Percentiles rank a stretch among this genome's conserved stretches.
Evolutionary conservation across 2,329 filamentous ascomycete species (phyloP).

Genomic region (Xylariaceae sp.): DNA sequence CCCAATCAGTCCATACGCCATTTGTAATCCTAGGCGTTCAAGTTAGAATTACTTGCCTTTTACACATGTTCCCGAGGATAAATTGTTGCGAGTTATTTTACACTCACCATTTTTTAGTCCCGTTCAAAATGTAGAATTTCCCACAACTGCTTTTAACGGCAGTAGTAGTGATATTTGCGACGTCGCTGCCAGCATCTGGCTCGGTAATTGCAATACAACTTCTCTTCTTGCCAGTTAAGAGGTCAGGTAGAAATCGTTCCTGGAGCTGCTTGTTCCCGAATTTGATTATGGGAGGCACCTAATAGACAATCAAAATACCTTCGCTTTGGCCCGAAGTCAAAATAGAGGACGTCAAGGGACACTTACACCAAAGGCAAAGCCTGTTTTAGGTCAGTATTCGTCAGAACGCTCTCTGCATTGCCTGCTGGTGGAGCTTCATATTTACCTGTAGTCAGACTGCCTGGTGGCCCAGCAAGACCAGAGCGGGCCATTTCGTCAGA

Average conservation of each 20-base stretch:
- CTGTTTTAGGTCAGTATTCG: no score
- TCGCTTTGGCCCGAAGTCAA: no score
- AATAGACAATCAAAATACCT: no score
- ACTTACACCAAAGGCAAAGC: conserved; percentile 63
- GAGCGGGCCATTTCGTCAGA: conserved; percentile 67
- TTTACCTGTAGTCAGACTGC: conserved; percentile 60
- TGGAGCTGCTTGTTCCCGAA: conserved; percentile 63
- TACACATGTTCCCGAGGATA: no score
- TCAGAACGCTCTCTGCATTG: no score
- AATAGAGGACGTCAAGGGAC: no score
- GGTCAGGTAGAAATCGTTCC: conserved; percentile 64
- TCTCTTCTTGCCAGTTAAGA: conserved; percentile 64
- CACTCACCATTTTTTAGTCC: conserved; percentile 68
- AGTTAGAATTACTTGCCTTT: background rate
- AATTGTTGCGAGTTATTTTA: background rate
- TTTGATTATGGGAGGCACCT: conserved; percentile 65
- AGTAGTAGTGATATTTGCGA: conserved; percentile 69
- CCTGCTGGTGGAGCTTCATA: no score
- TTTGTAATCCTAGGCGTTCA: conserved; percentile 58
- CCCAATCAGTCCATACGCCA: conserved; percentile 67
- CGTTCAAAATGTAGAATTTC: conserved; percentile 68
- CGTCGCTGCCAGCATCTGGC: conserved; percentile 70
- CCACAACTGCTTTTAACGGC: conserved; percentile 62
- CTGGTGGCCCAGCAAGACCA: conserved; percentile 62
- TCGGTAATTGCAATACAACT: conserved; percentile 78